Conservation (phyloP, 352 stramenopile genomes). For the Phytopythium boreale region DNA sequence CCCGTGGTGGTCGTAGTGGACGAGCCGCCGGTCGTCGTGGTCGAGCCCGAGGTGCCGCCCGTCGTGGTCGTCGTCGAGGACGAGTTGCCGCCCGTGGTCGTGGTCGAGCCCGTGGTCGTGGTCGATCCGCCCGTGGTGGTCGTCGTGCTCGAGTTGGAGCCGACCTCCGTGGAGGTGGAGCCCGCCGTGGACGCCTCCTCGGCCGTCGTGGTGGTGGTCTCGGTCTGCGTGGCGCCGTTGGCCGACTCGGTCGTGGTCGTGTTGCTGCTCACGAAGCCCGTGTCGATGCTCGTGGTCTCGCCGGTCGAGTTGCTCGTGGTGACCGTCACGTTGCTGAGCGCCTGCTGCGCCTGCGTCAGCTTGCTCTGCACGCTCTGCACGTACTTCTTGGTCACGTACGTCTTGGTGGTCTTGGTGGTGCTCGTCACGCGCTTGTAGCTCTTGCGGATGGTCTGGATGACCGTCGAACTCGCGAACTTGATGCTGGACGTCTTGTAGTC, state of each 20-base stretch:
- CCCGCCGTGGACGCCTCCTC: background rate
- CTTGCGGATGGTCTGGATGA: slow-evolving; percentile 38
- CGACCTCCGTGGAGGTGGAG: no score
- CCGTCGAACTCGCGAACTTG: slow-evolving; percentile 37
- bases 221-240: slow-evolving; percentile 15
- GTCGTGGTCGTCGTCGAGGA: slow-evolving; percentile 12
- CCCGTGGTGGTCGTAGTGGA: slow-evolving; percentile 7
- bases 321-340: slow-evolving; percentile 24
- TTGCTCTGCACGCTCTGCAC: slow-evolving; percentile 24
- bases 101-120: slow-evolving; percentile 17
- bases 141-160: slow-evolving; percentile 12
- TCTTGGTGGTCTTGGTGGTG: no score
- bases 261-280: slow-evolving; percentile 28
- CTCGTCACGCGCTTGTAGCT: slow-evolving; percentile 29
- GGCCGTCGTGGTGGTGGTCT: slow-evolving; percentile 12
- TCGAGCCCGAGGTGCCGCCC: slow-evolving; percentile 6
- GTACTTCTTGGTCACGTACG: slow-evolving; percentile 32
- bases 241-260: slow-evolving; percentile 8
- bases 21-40: slow-evolving; percentile 6
- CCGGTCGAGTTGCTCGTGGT: slow-evolving; percentile 20
- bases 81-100: background rate
- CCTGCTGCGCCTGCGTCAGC: slow-evolving; percentile 23
- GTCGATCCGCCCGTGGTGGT: slow-evolving; percentile 16
- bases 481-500: slow-evolving; percentile 45
- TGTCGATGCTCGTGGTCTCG: slow-evolving; percentile 25